Conservation (phyloP, 768 basidiomycete genomes). For the Pisolithus microcarpus region DNA sequence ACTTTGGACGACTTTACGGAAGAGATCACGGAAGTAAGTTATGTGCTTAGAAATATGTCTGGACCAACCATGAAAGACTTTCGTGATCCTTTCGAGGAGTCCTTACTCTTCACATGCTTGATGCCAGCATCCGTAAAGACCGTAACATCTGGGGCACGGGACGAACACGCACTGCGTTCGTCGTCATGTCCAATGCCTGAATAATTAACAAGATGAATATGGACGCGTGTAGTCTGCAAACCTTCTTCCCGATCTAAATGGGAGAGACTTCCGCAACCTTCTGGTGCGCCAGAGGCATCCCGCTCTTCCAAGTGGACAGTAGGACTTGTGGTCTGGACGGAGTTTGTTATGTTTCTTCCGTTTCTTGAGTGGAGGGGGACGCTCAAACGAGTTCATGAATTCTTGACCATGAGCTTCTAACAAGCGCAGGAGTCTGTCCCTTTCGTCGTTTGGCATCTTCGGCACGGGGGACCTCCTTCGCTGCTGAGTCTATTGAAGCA, state of each 20-base stretch:
- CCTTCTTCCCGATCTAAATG: conserved; percentile 15
- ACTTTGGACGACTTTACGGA: conserved; percentile 67
- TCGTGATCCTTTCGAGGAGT: conserved; percentile 36
- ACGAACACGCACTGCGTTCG: conserved; percentile 32
- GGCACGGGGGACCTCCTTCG: conserved; percentile 1
- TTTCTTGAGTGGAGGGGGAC: conserved; percentile 14
- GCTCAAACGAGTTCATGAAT: conserved; percentile 38
- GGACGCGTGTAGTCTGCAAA: conserved; percentile 4
- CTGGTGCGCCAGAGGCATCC: conserved; percentile 28
- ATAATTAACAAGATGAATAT: not conserved
- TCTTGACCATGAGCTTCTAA: conserved; percentile 41
- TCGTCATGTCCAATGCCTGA: conserved; percentile 41
- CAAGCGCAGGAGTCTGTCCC: conserved; percentile 30
- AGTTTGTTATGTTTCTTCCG: conserved; percentile 12
- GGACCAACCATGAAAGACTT: conserved; percentile 70
- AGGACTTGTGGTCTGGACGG: not conserved
- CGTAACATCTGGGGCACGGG: conserved; percentile 39
- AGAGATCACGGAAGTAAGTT: not conserved
- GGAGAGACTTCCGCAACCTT: conserved; percentile 4
- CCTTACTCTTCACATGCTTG: conserved; percentile 12
- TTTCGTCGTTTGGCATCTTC: conserved; percentile 15
- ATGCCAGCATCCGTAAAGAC: conserved; percentile 44
- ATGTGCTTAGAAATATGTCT: not conserved
- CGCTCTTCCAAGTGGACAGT: conserved; percentile 33
- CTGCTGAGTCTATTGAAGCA: not conserved